Evolutionary conservation across 208 protist genomes (phyloP).

Genomic region (Wallacemonas sp.): DNA sequence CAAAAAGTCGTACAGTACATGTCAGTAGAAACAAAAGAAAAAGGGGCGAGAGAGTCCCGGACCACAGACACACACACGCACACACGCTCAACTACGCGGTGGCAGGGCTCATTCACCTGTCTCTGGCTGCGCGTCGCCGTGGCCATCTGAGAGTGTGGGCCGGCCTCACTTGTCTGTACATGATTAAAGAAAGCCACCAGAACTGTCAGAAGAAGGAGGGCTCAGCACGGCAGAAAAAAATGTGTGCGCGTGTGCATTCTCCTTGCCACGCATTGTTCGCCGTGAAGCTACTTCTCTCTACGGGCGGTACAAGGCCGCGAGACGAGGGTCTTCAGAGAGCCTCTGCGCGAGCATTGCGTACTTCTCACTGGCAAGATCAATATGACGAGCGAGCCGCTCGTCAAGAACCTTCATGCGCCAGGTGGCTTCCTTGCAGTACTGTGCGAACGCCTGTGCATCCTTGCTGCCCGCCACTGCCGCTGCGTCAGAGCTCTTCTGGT

Average conservation of each 20-base stretch:
- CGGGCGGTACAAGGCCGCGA: constrained; percentile 56
- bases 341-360: constrained; percentile 78
- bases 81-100: no score
- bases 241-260: background rate
- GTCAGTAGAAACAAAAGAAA: background rate
- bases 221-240: no score
- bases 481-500: constrained; percentile 68
- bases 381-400: constrained; percentile 83
- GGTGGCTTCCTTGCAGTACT: constrained; percentile 89
- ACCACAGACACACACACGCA: no score
- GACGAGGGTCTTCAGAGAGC: constrained; percentile 70
- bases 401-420: constrained; percentile 91
- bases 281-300: background rate
- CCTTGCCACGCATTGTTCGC: background rate
- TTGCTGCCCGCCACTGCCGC: constrained; percentile 60
- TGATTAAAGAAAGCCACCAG: no score
- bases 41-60: no score
- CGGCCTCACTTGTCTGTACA: no score
- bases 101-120: no score
- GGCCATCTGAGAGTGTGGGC: no score
- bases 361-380: constrained; percentile 83
- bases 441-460: constrained; percentile 81
- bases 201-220: no score
- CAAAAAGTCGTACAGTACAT: background rate
- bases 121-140: no score